Evolutionary conservation across 768 basidiomycete genomes (phyloP).

Genomic region (Candolleomyces aberdarensis): DNA sequence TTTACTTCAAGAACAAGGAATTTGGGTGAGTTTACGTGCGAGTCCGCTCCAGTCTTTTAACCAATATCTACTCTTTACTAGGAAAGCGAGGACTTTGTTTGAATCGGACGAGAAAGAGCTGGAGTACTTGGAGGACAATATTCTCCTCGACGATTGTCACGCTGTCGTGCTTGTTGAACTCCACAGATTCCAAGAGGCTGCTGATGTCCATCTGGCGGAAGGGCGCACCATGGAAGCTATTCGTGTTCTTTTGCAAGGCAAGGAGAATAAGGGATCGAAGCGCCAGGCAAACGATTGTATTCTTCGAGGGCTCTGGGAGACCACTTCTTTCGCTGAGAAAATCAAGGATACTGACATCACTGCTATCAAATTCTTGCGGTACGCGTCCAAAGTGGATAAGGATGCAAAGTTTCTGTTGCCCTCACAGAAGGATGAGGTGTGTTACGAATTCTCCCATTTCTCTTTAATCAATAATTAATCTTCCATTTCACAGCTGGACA

Average conservation of each 20-base stretch:
- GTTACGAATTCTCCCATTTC: not conserved
- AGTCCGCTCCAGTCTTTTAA: not conserved
- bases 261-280: conserved; percentile 20
- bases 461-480: conserved; percentile 9
- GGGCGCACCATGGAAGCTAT: conserved; percentile 48
- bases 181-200: conserved; percentile 45
- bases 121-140: conserved; percentile 51
- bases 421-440: not conserved
- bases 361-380: not conserved
- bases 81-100: conserved; percentile 49
- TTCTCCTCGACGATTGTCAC: conserved; percentile 41
- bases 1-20: too few relatives aligned
- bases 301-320: conserved; percentile 43
- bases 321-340: conserved; percentile 36
- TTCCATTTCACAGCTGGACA: conserved; percentile 15
- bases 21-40: conserved; percentile 27
- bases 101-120: conserved; percentile 46
- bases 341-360: conserved; percentile 8
- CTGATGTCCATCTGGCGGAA: conserved; percentile 47
- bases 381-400: conserved; percentile 12
- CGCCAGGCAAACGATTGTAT: conserved; percentile 35
- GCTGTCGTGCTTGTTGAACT: conserved; percentile 40
- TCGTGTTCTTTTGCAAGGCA: conserved; percentile 36
- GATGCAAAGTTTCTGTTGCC: not conserved
- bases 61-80: conserved; percentile 20